Percentiles rank a stretch among this genome's conserved stretches.
These are phyloP conservation scores for Fusarium camptoceras DNA, from an alignment of 2,329 filamentous ascomycete genomes.

Conservation along the genomic window DNA sequence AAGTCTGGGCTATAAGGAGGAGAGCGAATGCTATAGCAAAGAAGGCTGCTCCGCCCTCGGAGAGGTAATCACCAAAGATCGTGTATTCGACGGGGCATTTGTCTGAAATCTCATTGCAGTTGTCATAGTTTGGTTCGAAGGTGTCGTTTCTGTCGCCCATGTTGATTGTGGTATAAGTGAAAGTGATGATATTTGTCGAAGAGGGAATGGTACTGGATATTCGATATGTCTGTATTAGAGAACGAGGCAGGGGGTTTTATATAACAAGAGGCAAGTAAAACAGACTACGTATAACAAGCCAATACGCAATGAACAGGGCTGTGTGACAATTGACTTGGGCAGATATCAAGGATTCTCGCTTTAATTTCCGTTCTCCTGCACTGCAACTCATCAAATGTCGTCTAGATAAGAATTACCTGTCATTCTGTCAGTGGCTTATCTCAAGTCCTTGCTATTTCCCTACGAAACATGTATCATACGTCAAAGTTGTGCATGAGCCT, in stretches of 20 bases:
- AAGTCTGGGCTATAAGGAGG: slow-evolving; percentile 50
- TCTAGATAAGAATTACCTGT: background rate
- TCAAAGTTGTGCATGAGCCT: background rate
- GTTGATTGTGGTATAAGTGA: background rate
- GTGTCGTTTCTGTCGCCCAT: slow-evolving; percentile 22
- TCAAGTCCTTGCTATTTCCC: background rate
- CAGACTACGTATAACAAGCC: background rate
- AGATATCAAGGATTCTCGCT: background rate
- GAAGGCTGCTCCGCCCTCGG: slow-evolving; percentile 40
- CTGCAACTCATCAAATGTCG: background rate
- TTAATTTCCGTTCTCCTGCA: background rate
- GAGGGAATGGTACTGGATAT: background rate
- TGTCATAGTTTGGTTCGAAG: slow-evolving; percentile 23
- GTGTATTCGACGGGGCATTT: slow-evolving; percentile 43
- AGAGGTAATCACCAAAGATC: slow-evolving; percentile 42
- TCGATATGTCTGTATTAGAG: background rate
- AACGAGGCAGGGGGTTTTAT: background rate
- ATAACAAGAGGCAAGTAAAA: background rate
- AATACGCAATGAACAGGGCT: background rate
- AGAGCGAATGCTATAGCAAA: slow-evolving; percentile 52
- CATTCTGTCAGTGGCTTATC: background rate
- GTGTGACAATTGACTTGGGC: background rate
- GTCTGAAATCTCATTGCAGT: slow-evolving; percentile 41
- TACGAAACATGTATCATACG: background rate
- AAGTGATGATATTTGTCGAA: too few relatives aligned